Conservation (phyloP, 75 land plant species). For the Pinus albicaulis region DNA sequence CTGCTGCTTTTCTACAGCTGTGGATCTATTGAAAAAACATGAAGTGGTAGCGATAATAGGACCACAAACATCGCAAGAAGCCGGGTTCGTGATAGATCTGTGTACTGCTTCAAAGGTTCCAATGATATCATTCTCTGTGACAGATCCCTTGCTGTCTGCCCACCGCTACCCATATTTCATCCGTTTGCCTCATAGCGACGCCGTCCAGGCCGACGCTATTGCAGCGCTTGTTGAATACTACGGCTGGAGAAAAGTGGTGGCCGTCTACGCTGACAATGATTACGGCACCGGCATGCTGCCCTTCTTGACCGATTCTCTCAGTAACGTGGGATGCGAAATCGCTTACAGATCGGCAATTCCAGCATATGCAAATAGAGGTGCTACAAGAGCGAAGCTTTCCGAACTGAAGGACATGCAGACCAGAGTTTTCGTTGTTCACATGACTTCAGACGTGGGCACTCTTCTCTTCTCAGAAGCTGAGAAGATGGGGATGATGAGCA, state of each 20-base stretch:
- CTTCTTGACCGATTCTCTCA: constrained; percentile 41
- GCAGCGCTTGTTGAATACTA: no score
- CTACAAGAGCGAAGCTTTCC: constrained; percentile 28
- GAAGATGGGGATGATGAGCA: constrained; percentile 45
- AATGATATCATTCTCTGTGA: constrained; percentile 41
- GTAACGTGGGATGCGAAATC: constrained; percentile 25
- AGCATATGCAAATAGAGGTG: constrained; percentile 17
- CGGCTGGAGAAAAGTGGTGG: constrained; percentile 21
- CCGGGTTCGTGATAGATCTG: constrained; percentile 27
- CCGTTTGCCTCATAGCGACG: constrained; percentile 26
- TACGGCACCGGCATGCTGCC: constrained; percentile 46
- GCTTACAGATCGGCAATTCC: constrained; percentile 41
- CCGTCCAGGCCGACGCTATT: constrained; percentile 37
- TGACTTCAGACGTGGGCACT: constrained; percentile 15
- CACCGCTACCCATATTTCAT: neutral
- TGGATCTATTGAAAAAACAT: no score
- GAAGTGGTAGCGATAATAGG: constrained; percentile 42
- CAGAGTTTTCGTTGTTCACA: constrained; percentile 55
- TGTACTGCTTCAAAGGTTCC: constrained; percentile 47
- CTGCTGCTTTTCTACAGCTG: neutral
- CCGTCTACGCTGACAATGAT: constrained; percentile 46
- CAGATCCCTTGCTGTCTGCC: constrained; percentile 39
- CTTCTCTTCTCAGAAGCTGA: constrained; percentile 34
- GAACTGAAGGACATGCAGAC: constrained; percentile 45
- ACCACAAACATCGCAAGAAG: constrained; percentile 34